Conservation (phyloP, 306 rosid genomes). For the Biancaea sappan region DNA sequence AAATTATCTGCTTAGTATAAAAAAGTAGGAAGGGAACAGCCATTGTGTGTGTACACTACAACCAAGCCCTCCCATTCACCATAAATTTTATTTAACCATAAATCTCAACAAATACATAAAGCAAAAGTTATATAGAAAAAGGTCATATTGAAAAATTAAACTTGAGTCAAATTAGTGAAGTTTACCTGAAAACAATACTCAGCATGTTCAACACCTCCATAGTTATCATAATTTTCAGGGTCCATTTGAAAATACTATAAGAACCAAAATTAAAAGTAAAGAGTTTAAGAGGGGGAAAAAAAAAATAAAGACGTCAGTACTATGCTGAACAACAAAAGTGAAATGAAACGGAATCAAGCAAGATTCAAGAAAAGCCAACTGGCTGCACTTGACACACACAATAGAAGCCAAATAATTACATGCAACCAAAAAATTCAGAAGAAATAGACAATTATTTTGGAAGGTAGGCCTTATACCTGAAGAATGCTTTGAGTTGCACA, state of each 20-base stretch:
- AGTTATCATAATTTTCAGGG: conserved; percentile 79
- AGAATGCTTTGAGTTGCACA: conserved; percentile 98
- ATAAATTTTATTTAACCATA: neutral
- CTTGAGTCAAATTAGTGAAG: conserved; percentile 12
- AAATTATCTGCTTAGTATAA: too few species aligned
- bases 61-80: neutral
- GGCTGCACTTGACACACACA: conserved; percentile 15
- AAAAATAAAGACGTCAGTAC: conserved; percentile 23
- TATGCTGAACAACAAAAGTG: neutral
- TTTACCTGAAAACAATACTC: conserved; percentile 98
- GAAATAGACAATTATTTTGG: conserved; percentile 17
- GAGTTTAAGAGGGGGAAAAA: too few species aligned
- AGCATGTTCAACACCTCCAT: conserved; percentile 90
- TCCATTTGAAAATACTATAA: conserved; percentile 90
- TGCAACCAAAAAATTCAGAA: conserved; percentile 16
- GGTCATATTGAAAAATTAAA: neutral
- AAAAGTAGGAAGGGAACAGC: too few species aligned
- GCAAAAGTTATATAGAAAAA: conserved; percentile 5
- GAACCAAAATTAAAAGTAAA: conserved; percentile 24
- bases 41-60: neutral
- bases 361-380: conserved; percentile 29
- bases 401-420: conserved; percentile 29
- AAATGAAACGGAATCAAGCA: conserved; percentile 20
- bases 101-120: neutral
- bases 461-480: conserved; percentile 58